phyloP scores from a whole-genome alignment of 352 stramenopile genomes.

The Globisporangium megalacanthum region DNA sequence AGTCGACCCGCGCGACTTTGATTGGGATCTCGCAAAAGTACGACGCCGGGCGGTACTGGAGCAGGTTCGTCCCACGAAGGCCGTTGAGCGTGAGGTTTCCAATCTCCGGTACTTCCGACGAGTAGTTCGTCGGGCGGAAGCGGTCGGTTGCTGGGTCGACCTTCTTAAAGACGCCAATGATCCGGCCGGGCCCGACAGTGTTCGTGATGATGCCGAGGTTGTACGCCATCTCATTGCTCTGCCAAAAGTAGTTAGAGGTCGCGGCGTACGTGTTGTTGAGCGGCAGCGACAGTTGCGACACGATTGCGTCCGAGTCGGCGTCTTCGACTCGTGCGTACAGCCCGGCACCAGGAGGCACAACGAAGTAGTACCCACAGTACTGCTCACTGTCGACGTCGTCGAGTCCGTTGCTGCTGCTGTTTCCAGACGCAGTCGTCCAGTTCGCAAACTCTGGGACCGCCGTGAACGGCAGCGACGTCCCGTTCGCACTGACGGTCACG shows the following conservation, averaged over 20 bases:
- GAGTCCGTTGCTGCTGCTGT: not conserved
- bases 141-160: conserved; percentile 45
- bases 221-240: conserved; percentile 52
- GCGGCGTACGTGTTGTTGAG: conserved; percentile 40
- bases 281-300: conserved; percentile 43
- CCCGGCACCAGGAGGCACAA: conserved; percentile 35
- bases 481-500: conserved; percentile 16
- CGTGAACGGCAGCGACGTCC: conserved; percentile 16
- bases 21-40: conserved; percentile 64
- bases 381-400: conserved; percentile 11
- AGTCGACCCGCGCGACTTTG: conserved; percentile 46
- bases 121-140: conserved; percentile 33
- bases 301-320: conserved; percentile 25
- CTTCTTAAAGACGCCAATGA: conserved; percentile 67
- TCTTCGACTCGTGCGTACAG: conserved; percentile 36
- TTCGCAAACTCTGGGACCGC: conserved; percentile 29
- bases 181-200: conserved; percentile 36
- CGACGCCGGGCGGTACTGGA: conserved; percentile 37
- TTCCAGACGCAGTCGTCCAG: conserved; percentile 22
- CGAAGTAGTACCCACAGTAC: conserved; percentile 78
- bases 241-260: conserved; percentile 63
- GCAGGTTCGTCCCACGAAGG: conserved; percentile 36
- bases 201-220: conserved; percentile 62
- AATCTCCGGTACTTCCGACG: conserved; percentile 24
- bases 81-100: conserved; percentile 46